Evolutionary conservation across 306 rosid species (phyloP).

Genomic region (Castanospermum australe): DNA sequence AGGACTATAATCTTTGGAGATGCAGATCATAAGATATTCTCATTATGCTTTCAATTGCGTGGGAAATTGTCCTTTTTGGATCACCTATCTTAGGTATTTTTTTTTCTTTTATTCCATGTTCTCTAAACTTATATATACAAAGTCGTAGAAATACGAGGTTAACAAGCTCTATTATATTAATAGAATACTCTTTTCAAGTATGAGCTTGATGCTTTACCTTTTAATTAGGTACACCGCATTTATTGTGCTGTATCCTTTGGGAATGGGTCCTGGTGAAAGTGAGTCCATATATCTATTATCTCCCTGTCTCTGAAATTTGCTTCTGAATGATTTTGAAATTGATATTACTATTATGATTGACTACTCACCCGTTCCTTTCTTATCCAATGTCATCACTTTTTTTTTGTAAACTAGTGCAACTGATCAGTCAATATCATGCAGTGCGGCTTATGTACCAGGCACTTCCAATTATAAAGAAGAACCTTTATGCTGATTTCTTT

Average conservation of each 20-base stretch:
- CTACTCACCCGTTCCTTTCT: slow-evolving; percentile 11
- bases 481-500: slow-evolving; percentile 57
- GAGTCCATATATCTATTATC: slow-evolving; percentile 42
- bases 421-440: slow-evolving; percentile 42
- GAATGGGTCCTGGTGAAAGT: slow-evolving; percentile 87
- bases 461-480: slow-evolving; percentile 68
- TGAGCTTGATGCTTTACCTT: slow-evolving; percentile 14
- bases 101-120: slow-evolving; percentile 1
- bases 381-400: slow-evolving; percentile 5
- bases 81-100: slow-evolving; percentile 79
- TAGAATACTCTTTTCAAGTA: not conserved
- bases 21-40: slow-evolving; percentile 86
- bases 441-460: slow-evolving; percentile 86
- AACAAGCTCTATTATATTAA: not conserved
- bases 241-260: slow-evolving; percentile 77
- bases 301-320: slow-evolving; percentile 9
- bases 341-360: slow-evolving; percentile 11
- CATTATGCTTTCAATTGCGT: slow-evolving; percentile 73
- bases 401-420: slow-evolving; percentile 21
- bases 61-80: slow-evolving; percentile 78
- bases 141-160: not conserved
- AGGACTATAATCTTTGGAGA: slow-evolving; percentile 24
- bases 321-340: slow-evolving; percentile 16
- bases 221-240: slow-evolving; percentile 84
- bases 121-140: not conserved